Conservation (phyloP, 139 green algal species). For the Nannochloris sp. region DNA sequence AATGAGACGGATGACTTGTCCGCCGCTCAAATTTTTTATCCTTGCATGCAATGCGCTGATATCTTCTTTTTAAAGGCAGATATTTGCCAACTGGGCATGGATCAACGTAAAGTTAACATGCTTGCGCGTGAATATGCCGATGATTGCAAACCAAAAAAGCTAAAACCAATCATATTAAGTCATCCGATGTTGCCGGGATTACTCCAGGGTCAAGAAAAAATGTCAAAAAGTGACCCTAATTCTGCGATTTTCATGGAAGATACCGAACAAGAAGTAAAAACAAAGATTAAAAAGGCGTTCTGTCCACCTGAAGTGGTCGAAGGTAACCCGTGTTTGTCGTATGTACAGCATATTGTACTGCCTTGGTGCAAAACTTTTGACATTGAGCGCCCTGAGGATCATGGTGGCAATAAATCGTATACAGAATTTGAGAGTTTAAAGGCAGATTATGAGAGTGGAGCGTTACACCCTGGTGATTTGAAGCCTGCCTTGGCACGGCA, state of each 20-base stretch:
- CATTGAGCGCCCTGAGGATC: constrained; percentile 52
- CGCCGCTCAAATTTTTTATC: constrained; percentile 98
- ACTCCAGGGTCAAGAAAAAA: constrained; percentile 98
- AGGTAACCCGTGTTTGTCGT: constrained; percentile 93
- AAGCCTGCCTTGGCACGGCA: constrained; percentile 64
- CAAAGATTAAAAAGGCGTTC: constrained; percentile 98
- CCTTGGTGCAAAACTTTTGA: constrained; percentile 83
- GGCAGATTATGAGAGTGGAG: constrained; percentile 72
- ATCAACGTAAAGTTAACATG: constrained; percentile 98
- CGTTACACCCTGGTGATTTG: constrained; percentile 73
- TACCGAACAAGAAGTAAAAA: constrained; percentile 80
- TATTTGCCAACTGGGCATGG: constrained; percentile 99
- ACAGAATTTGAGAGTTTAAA: constrained; percentile 57
- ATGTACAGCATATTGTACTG: constrained; percentile 87
- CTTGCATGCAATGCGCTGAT: constrained; percentile 96
- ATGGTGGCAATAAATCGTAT: constrained; percentile 82
- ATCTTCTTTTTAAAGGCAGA: constrained; percentile 99
- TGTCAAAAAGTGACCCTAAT: constrained; percentile 96
- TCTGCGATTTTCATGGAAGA: constrained; percentile 98
- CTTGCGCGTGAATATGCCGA: constrained; percentile 95
- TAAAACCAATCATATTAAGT: constrained; percentile 95
- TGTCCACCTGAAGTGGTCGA: constrained; percentile 74
- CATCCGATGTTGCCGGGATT: constrained; percentile 94
- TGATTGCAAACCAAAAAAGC: constrained; percentile 69
- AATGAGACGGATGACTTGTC: constrained; percentile 87